Percentiles rank a stretch among this genome's conserved stretches.
Conservation (phyloP, 2,329 filamentous ascomycete genomes). For the Colletotrichum musicola region DNA sequence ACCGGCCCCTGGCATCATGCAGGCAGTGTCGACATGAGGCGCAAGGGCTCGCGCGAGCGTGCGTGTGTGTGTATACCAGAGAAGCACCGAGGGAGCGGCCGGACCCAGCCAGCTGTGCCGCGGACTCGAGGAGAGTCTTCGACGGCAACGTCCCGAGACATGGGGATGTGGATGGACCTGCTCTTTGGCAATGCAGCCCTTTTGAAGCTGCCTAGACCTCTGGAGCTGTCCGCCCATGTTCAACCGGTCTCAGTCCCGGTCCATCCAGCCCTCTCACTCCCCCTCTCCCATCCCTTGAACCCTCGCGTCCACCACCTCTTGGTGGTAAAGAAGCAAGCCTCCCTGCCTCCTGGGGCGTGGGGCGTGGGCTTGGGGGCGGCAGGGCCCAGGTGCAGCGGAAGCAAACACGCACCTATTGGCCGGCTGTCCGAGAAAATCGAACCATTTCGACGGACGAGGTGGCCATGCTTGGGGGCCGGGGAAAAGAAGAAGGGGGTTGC, state of each 20-base stretch:
- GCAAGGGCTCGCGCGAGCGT: neutral
- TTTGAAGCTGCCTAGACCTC: neutral
- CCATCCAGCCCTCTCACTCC: neutral
- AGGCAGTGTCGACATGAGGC: conserved; percentile 4
- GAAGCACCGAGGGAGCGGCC: conserved; percentile 17
- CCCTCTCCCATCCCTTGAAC: too few species aligned
- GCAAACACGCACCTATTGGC: neutral
- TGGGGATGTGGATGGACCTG: conserved; percentile 11
- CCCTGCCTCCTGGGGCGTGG: too few species aligned
- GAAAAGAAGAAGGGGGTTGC: neutral
- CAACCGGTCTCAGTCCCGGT: neutral
- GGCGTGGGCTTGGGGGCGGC: too few species aligned
- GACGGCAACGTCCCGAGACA: conserved; percentile 15
- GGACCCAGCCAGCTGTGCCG: conserved; percentile 2
- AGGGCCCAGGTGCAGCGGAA: too few species aligned
- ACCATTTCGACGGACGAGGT: conserved; percentile 2
- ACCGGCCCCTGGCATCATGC: conserved; percentile 8
- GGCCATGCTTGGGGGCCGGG: conserved; percentile 9
- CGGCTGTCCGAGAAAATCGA: neutral
- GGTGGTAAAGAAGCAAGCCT: too few species aligned
- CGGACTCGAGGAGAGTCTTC: neutral
- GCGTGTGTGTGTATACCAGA: neutral
- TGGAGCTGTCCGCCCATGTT: neutral
- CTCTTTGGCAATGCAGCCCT: neutral
- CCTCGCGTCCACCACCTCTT: too few species aligned